phyloP scores from a whole-genome alignment of 2,329 filamentous ascomycete genomes.

The Calonectria honghensis region DNA sequence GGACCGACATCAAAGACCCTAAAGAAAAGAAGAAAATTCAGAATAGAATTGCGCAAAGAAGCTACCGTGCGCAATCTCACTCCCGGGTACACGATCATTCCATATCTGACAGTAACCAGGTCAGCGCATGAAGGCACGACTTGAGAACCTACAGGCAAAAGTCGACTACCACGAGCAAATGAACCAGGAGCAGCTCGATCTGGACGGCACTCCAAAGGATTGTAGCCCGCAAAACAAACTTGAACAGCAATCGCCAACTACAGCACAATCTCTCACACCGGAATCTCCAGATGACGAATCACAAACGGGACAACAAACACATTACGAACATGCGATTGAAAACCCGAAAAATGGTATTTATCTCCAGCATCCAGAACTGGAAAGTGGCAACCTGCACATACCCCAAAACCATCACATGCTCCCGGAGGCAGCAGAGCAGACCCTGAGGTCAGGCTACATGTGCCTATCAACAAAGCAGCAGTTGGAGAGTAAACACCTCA shows the following conservation, averaged over 20 bases:
- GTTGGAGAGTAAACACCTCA: conserved; percentile 9
- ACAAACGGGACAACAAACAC: background rate
- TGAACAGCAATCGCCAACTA: conserved; percentile 13
- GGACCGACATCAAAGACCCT: conserved; percentile 27
- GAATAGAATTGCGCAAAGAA: conserved; percentile 35
- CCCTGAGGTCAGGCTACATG: conserved; percentile 15
- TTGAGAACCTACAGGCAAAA: conserved; percentile 31
- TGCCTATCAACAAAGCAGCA: conserved; percentile 17
- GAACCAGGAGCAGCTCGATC: conserved; percentile 20
- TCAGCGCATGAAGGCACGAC: conserved; percentile 33
- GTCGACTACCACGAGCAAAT: conserved; percentile 36
- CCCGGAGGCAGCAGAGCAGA: background rate
- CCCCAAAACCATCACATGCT: conserved; percentile 23
- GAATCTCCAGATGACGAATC: conserved; percentile 21
- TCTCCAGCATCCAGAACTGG: conserved; percentile 18
- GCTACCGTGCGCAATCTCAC: conserved; percentile 21
- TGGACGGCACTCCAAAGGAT: background rate
- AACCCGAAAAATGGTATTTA: conserved; percentile 5
- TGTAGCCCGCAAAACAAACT: conserved; percentile 1
- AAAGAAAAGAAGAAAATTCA: conserved; percentile 36
- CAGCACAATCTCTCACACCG: conserved; percentile 26
- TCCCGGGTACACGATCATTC: background rate
- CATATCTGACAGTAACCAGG: conserved; percentile 18
- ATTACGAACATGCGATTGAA: conserved; percentile 11
- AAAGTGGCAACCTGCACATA: background rate